These are phyloP conservation scores for Haplographium delicatum DNA, from an alignment of 495 filamentous ascomycete genomes.

Conservation along the genomic window DNA sequence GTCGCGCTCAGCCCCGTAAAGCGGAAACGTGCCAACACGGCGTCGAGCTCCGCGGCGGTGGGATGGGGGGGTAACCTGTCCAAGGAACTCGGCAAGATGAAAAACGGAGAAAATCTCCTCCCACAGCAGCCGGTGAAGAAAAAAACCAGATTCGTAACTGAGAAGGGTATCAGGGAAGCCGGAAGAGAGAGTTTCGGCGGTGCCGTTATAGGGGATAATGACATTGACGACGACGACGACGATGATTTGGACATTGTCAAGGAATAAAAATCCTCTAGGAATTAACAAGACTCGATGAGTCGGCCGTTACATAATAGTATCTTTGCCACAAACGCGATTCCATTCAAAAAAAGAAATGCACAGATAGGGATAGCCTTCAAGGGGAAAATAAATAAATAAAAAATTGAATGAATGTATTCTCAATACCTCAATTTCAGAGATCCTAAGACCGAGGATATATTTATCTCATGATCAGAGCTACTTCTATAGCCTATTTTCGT, in stretches of 20 bases:
- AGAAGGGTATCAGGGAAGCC: constrained; percentile 69
- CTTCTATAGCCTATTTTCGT: too few species aligned
- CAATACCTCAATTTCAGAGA: too few species aligned
- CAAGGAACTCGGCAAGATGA: constrained; percentile 47
- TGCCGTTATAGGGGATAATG: constrained; percentile 30
- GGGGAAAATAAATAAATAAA: too few species aligned
- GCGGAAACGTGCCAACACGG: constrained; percentile 50
- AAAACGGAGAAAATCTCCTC: constrained; percentile 43
- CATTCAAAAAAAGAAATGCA: too few species aligned
- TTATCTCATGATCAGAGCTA: too few species aligned
- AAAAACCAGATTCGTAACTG: constrained; percentile 78
- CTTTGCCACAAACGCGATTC: too few species aligned
- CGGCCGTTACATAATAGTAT: too few species aligned
- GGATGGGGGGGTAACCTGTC: constrained; percentile 46
- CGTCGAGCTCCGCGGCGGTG: constrained; percentile 27
- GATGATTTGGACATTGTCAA: constrained; percentile 52
- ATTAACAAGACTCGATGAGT: too few species aligned
- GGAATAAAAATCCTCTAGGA: constrained; percentile 21
- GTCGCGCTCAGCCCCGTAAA: constrained; percentile 72
- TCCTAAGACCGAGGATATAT: too few species aligned
- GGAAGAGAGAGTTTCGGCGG: constrained; percentile 68
- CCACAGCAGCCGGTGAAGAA: constrained; percentile 48
- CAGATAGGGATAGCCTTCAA: too few species aligned
- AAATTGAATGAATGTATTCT: too few species aligned
- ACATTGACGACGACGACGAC: constrained; percentile 39